Conservation (phyloP, 257 asterid species). For the Anisodus acutangulus region DNA sequence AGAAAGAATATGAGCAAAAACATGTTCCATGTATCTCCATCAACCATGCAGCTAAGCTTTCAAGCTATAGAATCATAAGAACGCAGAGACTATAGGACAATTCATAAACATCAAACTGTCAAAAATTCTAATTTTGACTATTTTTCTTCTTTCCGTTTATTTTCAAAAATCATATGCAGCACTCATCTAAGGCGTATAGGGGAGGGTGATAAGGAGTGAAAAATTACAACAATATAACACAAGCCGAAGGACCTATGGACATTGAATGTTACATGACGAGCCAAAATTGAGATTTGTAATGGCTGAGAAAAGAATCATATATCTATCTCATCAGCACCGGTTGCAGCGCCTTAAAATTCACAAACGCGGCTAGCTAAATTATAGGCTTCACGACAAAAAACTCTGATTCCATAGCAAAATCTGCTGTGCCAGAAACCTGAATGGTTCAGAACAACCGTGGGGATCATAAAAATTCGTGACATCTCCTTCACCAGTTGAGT, state of each 20-base stretch:
- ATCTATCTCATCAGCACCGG: constrained; percentile 19
- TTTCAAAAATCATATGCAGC: constrained; percentile 8
- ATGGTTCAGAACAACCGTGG: neutral
- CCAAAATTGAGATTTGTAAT: constrained; percentile 21
- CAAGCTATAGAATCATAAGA: neutral
- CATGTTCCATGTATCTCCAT: neutral
- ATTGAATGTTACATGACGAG: constrained; percentile 25
- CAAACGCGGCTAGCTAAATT: constrained; percentile 3
- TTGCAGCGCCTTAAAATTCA: constrained; percentile 16
- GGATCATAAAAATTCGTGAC: neutral
- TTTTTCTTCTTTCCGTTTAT: neutral
- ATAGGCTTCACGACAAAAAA: constrained; percentile 14
- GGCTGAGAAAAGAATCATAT: neutral
- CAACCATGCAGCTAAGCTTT: constrained; percentile 18
- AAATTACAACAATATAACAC: constrained; percentile 22
- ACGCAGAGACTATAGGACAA: neutral
- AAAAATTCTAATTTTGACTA: neutral
- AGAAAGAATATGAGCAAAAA: too few relatives aligned
- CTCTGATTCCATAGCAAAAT: neutral
- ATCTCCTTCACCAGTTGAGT: constrained; percentile 15
- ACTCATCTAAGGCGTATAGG: constrained; percentile 1
- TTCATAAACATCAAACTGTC: constrained; percentile 13
- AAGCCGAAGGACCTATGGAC: constrained; percentile 20
- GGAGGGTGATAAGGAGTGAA: constrained; percentile 16
- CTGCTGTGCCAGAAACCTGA: neutral